These are phyloP conservation scores for Boletus sp. DNA, from an alignment of 1,284 basidiomycete genomes.

Conservation along the genomic window DNA sequence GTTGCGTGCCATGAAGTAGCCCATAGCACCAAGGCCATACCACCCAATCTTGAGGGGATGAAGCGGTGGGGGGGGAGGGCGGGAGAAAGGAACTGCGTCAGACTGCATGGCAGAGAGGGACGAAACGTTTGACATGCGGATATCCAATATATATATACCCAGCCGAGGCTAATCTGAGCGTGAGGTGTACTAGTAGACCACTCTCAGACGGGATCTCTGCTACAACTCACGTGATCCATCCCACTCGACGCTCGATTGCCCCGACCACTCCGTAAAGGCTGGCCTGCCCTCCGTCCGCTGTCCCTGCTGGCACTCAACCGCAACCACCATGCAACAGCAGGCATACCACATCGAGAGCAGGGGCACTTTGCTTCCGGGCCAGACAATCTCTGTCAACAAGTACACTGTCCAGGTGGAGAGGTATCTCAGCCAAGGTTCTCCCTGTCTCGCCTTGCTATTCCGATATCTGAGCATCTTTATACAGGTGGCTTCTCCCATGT, in stretches of 20 bases:
- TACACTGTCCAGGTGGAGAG: constrained; percentile 79
- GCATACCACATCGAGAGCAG: constrained; percentile 39
- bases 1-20: constrained; percentile 70
- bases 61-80: constrained; percentile 46
- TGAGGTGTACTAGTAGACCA: background rate
- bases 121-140: constrained; percentile 9
- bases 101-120: constrained; percentile 15
- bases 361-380: constrained; percentile 74
- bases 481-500: constrained; percentile 98
- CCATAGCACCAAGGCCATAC: constrained; percentile 69
- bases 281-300: constrained; percentile 3
- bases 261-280: background rate
- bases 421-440: constrained; percentile 88
- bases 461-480: constrained; percentile 10
- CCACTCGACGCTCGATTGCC: no score
- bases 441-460: constrained; percentile 2
- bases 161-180: constrained; percentile 7
- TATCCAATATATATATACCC: constrained; percentile 5
- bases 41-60: constrained; percentile 51
- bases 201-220: background rate
- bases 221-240: constrained; percentile 19
- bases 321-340: constrained; percentile 34
- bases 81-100: constrained; percentile 52
- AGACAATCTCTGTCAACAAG: constrained; percentile 87
- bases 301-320: constrained; percentile 3